Evolutionary conservation across 78 protist genomes (phyloP).

Genomic region (Fonticula alba): DNA sequence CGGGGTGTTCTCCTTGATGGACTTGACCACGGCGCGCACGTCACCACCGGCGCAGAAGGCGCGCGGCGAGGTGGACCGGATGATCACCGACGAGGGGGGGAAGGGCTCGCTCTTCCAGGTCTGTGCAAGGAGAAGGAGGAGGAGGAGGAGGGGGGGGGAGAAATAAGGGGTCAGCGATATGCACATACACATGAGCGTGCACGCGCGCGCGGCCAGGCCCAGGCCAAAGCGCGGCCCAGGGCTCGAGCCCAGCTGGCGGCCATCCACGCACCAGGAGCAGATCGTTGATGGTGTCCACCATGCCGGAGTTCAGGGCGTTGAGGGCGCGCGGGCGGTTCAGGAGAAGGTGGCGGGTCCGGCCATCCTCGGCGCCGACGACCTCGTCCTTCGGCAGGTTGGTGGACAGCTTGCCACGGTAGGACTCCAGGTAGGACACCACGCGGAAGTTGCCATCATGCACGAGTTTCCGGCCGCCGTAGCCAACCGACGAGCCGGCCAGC

Average conservation of each 20-base stretch:
- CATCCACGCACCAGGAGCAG: neutral
- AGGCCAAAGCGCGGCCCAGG: too few species aligned
- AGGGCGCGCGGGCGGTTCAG: slow-evolving; percentile 25
- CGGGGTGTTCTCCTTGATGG: neutral
- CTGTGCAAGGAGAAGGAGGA: neutral
- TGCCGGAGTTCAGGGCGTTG: slow-evolving; percentile 15
- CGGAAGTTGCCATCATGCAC: neutral
- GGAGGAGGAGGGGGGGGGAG: neutral
- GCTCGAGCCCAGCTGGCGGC: too few species aligned
- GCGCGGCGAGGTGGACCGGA: slow-evolving; percentile 31
- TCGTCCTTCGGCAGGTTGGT: too few species aligned
- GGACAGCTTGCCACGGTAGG: too few species aligned
- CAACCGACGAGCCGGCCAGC: neutral
- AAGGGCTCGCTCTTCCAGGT: neutral
- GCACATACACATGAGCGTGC: too few species aligned
- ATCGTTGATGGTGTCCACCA: slow-evolving; percentile 2
- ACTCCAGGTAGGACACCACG: too few species aligned
- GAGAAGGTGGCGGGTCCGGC: neutral
- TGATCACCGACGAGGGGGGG: neutral
- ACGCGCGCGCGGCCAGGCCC: neutral
- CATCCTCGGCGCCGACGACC: slow-evolving; percentile 3
- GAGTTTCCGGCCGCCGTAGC: neutral
- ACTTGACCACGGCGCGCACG: slow-evolving; percentile 7
- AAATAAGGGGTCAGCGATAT: neutral
- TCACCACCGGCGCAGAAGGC: slow-evolving; percentile 65